Conservation (phyloP, 805 yeast species). For the Hanseniaspora meyeri region DNA sequence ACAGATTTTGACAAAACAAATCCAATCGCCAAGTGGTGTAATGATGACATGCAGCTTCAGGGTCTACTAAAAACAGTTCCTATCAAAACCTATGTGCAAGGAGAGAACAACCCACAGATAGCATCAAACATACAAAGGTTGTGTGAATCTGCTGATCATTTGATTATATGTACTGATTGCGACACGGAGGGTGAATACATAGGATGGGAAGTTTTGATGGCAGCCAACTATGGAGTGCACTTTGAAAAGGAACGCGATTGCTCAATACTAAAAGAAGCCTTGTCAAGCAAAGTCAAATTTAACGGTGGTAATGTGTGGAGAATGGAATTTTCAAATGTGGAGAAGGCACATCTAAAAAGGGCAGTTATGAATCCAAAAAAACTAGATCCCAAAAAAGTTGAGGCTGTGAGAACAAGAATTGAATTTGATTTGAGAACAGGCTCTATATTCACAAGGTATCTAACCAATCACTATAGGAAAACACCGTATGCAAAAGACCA, state of each 20-base stretch:
- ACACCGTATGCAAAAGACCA: slow-evolving; percentile 16
- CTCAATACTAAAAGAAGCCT: neutral
- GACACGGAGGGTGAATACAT: slow-evolving; percentile 93
- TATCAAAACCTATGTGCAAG: slow-evolving; percentile 41
- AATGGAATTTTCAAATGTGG: slow-evolving; percentile 81
- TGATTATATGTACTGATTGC: slow-evolving; percentile 98
- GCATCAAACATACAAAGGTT: slow-evolving; percentile 57
- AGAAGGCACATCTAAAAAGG: slow-evolving; percentile 51
- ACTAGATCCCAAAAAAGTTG: slow-evolving; percentile 56
- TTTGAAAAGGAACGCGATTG: slow-evolving; percentile 18
- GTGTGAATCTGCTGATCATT: slow-evolving; percentile 43
- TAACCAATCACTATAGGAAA: slow-evolving; percentile 38
- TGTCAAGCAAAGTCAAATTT: slow-evolving; percentile 29
- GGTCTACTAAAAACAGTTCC: slow-evolving; percentile 29
- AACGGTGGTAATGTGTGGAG: slow-evolving; percentile 45
- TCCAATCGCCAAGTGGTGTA: slow-evolving; percentile 29
- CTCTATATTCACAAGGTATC: slow-evolving; percentile 69
- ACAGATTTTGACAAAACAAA: slow-evolving; percentile 30
- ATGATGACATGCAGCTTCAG: slow-evolving; percentile 20
- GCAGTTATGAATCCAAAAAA: slow-evolving; percentile 63
- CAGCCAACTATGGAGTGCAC: slow-evolving; percentile 41
- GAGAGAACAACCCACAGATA: slow-evolving; percentile 51
- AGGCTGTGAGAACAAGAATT: slow-evolving; percentile 74
- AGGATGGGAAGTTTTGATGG: slow-evolving; percentile 66
- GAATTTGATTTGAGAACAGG: slow-evolving; percentile 88